phyloP scores from a whole-genome alignment of 164 flowering plant genomes.

The Vitis rupestris region DNA sequence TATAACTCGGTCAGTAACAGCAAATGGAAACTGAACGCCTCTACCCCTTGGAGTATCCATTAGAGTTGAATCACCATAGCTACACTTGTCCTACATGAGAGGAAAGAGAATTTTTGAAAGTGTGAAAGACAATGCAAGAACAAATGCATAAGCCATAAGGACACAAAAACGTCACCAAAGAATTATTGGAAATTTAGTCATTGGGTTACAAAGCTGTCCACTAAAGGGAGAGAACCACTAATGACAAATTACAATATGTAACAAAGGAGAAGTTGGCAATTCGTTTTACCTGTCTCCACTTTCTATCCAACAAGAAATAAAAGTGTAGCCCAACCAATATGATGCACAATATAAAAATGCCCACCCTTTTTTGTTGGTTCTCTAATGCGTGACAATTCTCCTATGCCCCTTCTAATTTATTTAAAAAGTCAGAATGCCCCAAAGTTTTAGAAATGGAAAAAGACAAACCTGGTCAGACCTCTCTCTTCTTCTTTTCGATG shows the following conservation, averaged over 20 bases:
- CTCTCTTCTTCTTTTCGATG: slow-evolving; percentile 78
- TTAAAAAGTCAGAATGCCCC: no score
- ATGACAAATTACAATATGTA: neutral
- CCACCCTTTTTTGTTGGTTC: no score
- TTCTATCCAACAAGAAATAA: no score
- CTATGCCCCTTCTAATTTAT: no score
- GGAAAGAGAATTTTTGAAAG: neutral
- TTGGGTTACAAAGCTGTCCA: neutral
- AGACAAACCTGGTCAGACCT: slow-evolving; percentile 73
- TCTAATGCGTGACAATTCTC: no score
- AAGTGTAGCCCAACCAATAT: no score
- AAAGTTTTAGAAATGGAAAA: neutral
- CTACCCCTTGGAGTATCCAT: slow-evolving; percentile 60
- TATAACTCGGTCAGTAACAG: slow-evolving; percentile 77
- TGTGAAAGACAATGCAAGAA: neutral
- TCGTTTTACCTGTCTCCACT: neutral
- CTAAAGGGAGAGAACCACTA: neutral
- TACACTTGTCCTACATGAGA: slow-evolving; percentile 60
- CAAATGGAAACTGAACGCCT: slow-evolving; percentile 93
- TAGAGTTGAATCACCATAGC: slow-evolving; percentile 50
- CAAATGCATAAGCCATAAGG: neutral
- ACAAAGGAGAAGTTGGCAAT: neutral
- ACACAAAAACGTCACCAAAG: neutral
- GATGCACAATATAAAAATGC: no score
- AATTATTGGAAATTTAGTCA: neutral